Evolutionary conservation across 1,284 basidiomycete genomes (phyloP), one percentile per base, ranked within the genome.

Genomic region (Porogramme epimiltina): DNA sequence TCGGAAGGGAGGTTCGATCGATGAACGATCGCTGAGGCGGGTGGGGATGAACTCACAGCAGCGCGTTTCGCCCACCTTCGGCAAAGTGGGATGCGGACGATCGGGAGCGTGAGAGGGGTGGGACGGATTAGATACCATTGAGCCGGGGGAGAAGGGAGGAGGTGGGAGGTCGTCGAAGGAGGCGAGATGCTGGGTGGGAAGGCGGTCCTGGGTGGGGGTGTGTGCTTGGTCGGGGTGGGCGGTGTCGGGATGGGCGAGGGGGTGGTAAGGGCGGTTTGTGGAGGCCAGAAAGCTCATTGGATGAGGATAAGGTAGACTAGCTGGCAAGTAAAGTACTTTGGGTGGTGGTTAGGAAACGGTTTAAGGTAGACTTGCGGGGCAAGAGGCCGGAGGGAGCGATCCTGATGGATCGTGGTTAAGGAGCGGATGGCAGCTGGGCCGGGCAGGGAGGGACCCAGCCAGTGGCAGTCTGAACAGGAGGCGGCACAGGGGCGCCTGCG

Each of bases 41-140:
- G 59, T 56, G 55, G 58, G 59, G 58, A 55, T 76, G 43, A 36
- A 73, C 87, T 71, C 64, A 89, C 88, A 89, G 63, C 87, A 90
- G 62, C 87, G 83, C 54, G 84, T 87, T 65, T 88, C 77, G 52
- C 83, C 85, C 52, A 85, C 64, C 68, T 80, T 82, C 56, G 85
- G 86, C 23, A 72, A 64, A 31, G 50, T 16, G 58, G 59, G 57
- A n/a, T 60, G n/a, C 22, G 60, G 42, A 49, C 62, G 66, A 66
- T 69, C 66, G 59, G 58, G 45, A 50, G 49, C 41, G 19, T 61
- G 59, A 36, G 59, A 51, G 24, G 50, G 42, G 16, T 56, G 52
- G 22, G 52, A 58, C 56, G 54, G 57, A 62, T 51, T 53, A 45
- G 51, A 51, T 34, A 42, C 49, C 59, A 57, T 57, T 41, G 47